Base-by-base conservation (phyloP, 129 eudicot species). In the Lactuca sativa region DNA sequence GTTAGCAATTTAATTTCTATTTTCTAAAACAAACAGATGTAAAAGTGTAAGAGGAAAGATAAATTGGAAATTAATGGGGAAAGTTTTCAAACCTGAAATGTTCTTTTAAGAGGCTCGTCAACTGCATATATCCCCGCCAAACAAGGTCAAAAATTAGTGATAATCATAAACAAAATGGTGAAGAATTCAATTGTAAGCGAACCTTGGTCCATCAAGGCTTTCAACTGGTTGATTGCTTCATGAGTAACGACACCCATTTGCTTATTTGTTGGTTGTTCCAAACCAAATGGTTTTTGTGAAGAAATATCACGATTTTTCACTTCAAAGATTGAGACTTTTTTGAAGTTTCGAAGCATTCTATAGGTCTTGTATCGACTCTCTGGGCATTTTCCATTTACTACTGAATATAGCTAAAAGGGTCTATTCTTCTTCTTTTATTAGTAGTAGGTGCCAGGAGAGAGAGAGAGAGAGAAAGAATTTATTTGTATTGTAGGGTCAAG, bases 141-240 rank as follows among this genome's bases (percentile, higher is more conserved):
- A 43, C 30, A 48, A 53, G 15, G 49, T 12, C 0, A 70, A 7
- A 62, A 14, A 6, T 51, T 30, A 67, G 80, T 49, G 59, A 59
- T 4, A 25, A 16, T 21, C 40, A 44, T 16, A 21, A 62, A 25
- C 6, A 6, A 49, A 2, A 37, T 36, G 47, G 55, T 17, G 47
- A 65, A 7, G 68, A 41, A 56, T 2, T 14, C 7, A 15, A 74
- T 21, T 21, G 21, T n/a, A 75, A 31, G 47, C 71, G 17, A 9
- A 88, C 91, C 85, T 85, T 85, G 83, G 64, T 82, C 85, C 86
- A 88, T 88, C 25, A 88, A 71, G 16, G 82, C 78, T 62, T 78
- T 75, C 40, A 85, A 73, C 69, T 82, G 84, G 47, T 62, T 34
- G 66, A 88, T 83, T 41, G 88, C 77, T 62, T 88, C 88, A 52